Percentiles rank a stretch among this genome's conserved stretches.
phyloP scores from a whole-genome alignment of 2,329 filamentous ascomycete genomes.

The Ramularia endophylla region DNA sequence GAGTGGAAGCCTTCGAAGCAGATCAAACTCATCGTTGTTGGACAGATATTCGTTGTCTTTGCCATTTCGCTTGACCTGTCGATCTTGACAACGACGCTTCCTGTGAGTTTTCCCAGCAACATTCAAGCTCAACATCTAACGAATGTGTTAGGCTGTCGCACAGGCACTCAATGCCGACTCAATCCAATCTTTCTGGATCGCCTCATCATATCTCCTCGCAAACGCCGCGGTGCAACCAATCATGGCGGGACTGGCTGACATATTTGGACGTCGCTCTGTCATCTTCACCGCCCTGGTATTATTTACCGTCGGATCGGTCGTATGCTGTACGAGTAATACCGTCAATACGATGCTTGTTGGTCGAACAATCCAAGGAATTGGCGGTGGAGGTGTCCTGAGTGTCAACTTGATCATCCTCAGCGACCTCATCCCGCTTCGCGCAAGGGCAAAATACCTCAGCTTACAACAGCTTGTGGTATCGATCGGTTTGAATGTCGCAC shows the following conservation, averaged over 20 bases:
- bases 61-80: constrained; percentile 48
- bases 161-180: constrained; percentile 31
- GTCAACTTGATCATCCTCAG: constrained; percentile 40
- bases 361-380: constrained; percentile 45
- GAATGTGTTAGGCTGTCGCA: constrained; percentile 28
- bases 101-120: constrained; percentile 25
- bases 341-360: constrained; percentile 36
- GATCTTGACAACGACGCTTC: constrained; percentile 41
- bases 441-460: constrained; percentile 19
- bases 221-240: constrained; percentile 40
- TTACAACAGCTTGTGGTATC: constrained; percentile 26
- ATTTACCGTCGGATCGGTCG: constrained; percentile 43
- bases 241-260: constrained; percentile 39
- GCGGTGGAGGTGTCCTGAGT: constrained; percentile 41
- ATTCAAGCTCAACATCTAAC: neutral
- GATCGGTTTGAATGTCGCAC: constrained; percentile 30
- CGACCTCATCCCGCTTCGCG: constrained; percentile 33
- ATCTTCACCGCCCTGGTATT: constrained; percentile 40
- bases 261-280: constrained; percentile 44
- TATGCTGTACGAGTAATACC: constrained; percentile 36
- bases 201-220: constrained; percentile 42
- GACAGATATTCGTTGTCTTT: constrained; percentile 40
- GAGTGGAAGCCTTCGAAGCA: too few species aligned
- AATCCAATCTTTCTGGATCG: constrained; percentile 44
- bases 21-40: constrained; percentile 39